phyloP scores from a whole-genome alignment of 192 early-diverging fungal species.

The Podila epigama region DNA sequence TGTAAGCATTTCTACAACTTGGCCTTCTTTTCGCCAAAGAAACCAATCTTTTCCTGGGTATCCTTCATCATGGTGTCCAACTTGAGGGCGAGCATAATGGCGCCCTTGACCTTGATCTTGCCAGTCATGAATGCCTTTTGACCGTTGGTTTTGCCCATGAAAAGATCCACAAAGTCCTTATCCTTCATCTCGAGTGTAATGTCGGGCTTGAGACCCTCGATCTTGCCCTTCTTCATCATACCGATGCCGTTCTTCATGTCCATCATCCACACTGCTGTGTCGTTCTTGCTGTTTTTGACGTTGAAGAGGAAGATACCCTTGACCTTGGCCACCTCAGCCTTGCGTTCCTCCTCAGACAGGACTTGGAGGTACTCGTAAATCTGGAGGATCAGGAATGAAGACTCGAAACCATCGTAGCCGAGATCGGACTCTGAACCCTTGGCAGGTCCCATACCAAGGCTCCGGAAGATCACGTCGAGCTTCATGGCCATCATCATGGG shows the following conservation, averaged over 20 bases:
- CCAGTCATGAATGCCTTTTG: conserved; percentile 92
- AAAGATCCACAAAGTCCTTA: conserved; percentile 82
- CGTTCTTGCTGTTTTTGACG: conserved; percentile 69
- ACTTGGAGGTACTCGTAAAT: conserved; percentile 13
- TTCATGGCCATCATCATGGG: conserved; percentile 19
- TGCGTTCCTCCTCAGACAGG: conserved; percentile 8
- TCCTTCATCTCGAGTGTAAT: conserved; percentile 75
- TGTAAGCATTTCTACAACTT: conserved; percentile 57
- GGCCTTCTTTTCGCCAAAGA: conserved; percentile 41
- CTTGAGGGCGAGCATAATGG: conserved; percentile 73
- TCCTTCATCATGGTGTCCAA: conserved; percentile 70
- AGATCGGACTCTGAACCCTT: conserved; percentile 4
- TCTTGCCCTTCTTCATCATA: conserved; percentile 55
- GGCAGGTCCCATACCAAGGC: conserved; percentile 7
- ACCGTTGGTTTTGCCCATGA: conserved; percentile 79
- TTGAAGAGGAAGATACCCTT: conserved; percentile 88
- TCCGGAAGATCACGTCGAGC: conserved; percentile 13
- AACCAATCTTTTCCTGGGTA: conserved; percentile 29
- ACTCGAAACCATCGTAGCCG: conserved; percentile 12
- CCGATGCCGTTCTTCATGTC: conserved; percentile 59
- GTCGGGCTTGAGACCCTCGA: conserved; percentile 67
- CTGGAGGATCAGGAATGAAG: conserved; percentile 10
- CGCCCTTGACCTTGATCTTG: conserved; percentile 84
- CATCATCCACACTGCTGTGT: conserved; percentile 74
- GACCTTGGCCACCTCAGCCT: conserved; percentile 9